phyloP scores from a whole-genome alignment of 1,284 basidiomycete genomes.

The Coniferiporia weirii region DNA sequence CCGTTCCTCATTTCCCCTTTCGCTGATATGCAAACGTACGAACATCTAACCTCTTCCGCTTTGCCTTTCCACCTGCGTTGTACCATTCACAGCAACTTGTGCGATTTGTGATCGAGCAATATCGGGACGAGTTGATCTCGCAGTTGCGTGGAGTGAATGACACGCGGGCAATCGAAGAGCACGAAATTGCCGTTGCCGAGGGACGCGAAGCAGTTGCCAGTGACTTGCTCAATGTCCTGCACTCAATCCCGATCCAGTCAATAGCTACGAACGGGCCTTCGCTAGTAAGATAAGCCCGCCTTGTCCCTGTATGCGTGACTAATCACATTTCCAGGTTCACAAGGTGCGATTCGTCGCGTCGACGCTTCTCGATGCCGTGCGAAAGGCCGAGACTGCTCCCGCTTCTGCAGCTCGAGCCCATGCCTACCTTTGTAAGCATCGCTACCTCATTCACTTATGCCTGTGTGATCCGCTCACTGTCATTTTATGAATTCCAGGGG shows the following conservation, averaged over 20 bases:
- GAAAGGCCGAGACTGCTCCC: conserved; percentile 71
- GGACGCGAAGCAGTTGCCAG: conserved; percentile 73
- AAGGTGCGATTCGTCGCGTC: conserved; percentile 89
- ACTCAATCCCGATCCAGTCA: conserved; percentile 85
- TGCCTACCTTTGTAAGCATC: conserved; percentile 65
- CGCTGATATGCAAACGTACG: conserved; percentile 8
- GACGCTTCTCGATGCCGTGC: conserved; percentile 79
- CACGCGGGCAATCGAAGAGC: conserved; percentile 19
- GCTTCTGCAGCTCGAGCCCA: conserved; percentile 73
- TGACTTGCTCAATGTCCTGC: conserved; percentile 76
- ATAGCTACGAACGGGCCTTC: conserved; percentile 85
- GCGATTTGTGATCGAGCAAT: conserved; percentile 84
- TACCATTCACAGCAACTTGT: conserved; percentile 67
- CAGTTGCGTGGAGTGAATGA: conserved; percentile 61
- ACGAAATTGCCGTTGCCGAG: conserved; percentile 57
- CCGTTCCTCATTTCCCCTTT: conserved; percentile 5
- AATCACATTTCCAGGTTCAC: conserved; percentile 47
- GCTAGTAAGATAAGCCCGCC: conserved; percentile 37
- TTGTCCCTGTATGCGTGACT: background rate
- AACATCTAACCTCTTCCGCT: conserved; percentile 2
- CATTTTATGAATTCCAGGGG: conserved; percentile 47
- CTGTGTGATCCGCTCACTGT: conserved; percentile 8
- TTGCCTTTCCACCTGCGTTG: background rate
- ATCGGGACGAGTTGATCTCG: conserved; percentile 73
- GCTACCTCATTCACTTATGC: conserved; percentile 20